A percentile compares a stretch with the other conserved stretches of the same genome.
Conservation (phyloP, 257 asterid species). For the Primulina huaijiensis region DNA sequence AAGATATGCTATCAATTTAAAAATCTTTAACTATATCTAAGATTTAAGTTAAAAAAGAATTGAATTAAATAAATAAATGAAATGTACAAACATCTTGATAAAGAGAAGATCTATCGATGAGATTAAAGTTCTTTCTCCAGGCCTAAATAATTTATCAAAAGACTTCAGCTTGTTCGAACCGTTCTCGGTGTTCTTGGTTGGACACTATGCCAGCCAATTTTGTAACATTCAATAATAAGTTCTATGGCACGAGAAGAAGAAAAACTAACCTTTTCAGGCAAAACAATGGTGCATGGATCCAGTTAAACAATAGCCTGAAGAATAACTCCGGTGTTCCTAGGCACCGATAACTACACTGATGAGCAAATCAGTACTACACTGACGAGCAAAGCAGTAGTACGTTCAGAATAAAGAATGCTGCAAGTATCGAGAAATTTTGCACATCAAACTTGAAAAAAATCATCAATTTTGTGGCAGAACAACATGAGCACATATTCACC, state of each 20-base stretch:
- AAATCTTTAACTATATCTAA: neutral
- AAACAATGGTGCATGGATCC: conserved; percentile 26
- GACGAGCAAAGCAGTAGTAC: conserved; percentile 7
- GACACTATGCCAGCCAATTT: neutral
- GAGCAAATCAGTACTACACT: conserved; percentile 14
- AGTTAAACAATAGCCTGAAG: conserved; percentile 28
- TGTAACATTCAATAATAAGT: neutral
- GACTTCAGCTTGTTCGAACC: too few relatives aligned
- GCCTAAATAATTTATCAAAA: too few relatives aligned
- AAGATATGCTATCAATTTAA: neutral
- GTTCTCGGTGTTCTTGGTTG: too few relatives aligned
- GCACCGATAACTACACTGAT: conserved; percentile 4
- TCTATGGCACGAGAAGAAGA: neutral
- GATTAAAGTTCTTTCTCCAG: too few relatives aligned
- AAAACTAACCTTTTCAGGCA: conserved; percentile 31
- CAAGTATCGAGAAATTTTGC: neutral
- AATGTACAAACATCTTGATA: too few relatives aligned
- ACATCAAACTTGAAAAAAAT: neutral
- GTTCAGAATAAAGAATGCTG: conserved; percentile 12
- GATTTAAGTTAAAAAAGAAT: neutral
- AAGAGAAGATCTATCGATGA: too few relatives aligned
- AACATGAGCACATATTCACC: neutral
- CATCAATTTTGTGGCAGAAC: neutral
- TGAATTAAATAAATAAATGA: too few relatives aligned
- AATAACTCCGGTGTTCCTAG: conserved; percentile 13